Conservation (phyloP, 73 alveolate species). For the Chromera velia region DNA sequence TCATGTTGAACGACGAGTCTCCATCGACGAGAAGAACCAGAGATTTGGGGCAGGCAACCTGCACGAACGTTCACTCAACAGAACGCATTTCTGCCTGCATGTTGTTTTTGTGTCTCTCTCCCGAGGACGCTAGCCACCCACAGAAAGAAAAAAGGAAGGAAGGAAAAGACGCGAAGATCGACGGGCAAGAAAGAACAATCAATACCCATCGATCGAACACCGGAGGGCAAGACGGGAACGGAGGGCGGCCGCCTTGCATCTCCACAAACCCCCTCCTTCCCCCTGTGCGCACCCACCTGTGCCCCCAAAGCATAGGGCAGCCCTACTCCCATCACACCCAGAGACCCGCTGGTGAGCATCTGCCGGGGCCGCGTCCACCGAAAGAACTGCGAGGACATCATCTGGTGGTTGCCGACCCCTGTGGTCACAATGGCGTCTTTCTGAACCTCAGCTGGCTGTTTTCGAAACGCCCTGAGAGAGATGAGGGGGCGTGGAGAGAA, state of each 20-base stretch:
- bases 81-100: too few relatives aligned
- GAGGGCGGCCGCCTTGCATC: too few relatives aligned
- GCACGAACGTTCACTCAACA: too few relatives aligned
- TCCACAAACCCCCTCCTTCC: not conserved
- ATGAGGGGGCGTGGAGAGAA: too few relatives aligned
- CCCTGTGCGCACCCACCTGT: not conserved
- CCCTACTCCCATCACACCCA: constrained; percentile 48
- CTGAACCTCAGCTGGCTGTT: not conserved
- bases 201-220: too few relatives aligned
- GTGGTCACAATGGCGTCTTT: constrained; percentile 18
- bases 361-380: constrained; percentile 39
- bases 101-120: too few relatives aligned
- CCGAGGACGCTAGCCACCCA: too few relatives aligned
- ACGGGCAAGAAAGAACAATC: too few relatives aligned
- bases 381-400: constrained; percentile 32
- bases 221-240: too few relatives aligned
- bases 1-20: constrained; percentile 33
- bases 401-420: constrained; percentile 43
- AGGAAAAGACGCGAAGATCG: too few relatives aligned
- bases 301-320: constrained; percentile 36
- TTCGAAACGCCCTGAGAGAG: too few relatives aligned
- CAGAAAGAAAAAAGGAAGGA: too few relatives aligned
- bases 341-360: constrained; percentile 32
- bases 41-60: constrained; percentile 30
- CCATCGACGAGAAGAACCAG: constrained; percentile 26